These are phyloP conservation scores for Carnegiea gigantea DNA, from an alignment of 179 eudicot genomes.

Conservation along the genomic window DNA sequence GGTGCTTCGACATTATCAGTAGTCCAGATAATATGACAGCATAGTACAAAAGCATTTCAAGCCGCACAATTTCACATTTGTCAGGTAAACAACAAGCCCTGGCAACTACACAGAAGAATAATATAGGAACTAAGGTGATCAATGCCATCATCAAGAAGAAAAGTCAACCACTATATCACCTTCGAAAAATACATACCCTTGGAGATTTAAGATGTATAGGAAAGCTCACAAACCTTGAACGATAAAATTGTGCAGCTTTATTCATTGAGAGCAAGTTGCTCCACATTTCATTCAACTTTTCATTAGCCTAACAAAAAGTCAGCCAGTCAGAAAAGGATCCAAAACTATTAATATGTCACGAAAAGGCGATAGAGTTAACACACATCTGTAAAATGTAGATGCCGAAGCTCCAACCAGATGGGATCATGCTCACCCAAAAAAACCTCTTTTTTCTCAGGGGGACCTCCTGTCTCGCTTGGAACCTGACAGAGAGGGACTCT, in stretches of 20 bases:
- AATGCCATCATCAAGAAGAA: not conserved
- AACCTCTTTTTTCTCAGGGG: constrained; percentile 85
- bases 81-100: not conserved
- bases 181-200: not conserved
- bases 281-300: constrained; percentile 89
- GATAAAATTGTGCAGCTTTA: constrained; percentile 91
- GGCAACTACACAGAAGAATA: not conserved
- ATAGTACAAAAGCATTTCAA: not conserved
- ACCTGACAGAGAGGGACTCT: constrained; percentile 40
- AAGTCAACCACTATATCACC: not conserved
- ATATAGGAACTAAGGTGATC: not conserved
- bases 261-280: constrained; percentile 77
- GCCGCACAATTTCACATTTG: not conserved
- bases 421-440: constrained; percentile 98
- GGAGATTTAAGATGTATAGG: not conserved
- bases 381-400: constrained; percentile 96
- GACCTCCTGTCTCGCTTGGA: constrained; percentile 76
- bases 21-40: not conserved
- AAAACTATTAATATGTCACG: constrained; percentile 8
- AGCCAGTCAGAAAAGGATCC: constrained; percentile 22
- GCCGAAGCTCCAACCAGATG: constrained; percentile 91
- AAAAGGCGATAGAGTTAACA: constrained; percentile 23
- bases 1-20: not conserved
- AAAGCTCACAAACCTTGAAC: constrained; percentile 71
- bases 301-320: constrained; percentile 83